These are phyloP conservation scores for Puccinia hordei DNA, from an alignment of 1,284 basidiomycete species.

Conservation along the genomic window DNA sequence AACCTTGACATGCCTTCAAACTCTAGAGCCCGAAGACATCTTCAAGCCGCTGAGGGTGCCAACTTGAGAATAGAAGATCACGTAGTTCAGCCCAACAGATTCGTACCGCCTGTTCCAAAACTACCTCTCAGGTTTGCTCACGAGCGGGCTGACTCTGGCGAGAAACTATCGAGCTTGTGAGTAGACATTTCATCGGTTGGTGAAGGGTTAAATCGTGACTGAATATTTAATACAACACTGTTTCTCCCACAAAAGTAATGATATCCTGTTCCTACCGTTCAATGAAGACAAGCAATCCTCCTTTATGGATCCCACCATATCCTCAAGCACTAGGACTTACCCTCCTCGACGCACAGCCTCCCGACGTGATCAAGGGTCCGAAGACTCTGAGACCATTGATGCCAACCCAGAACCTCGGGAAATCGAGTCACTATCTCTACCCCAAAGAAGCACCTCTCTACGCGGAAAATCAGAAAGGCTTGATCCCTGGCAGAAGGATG, in stretches of 20 bases:
- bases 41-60: background rate
- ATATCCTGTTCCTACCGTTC: background rate
- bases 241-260: background rate
- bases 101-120: conserved; percentile 4
- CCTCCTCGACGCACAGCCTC: background rate
- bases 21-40: background rate
- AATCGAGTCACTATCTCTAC: background rate
- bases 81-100: background rate
- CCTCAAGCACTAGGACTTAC: background rate
- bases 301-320: background rate
- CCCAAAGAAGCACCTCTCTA: background rate
- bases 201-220: background rate
- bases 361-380: background rate
- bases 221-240: background rate
- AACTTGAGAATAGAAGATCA: background rate
- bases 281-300: background rate
- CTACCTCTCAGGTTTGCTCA: background rate
- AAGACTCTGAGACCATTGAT: too few species aligned
- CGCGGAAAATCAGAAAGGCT: background rate
- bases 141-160: background rate
- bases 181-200: background rate
- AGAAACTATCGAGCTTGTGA: conserved; percentile 20
- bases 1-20: background rate
- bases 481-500: background rate
- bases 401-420: background rate